Conservation (phyloP, 2,329 filamentous ascomycete genomes). For the Helotiales sp. region DNA sequence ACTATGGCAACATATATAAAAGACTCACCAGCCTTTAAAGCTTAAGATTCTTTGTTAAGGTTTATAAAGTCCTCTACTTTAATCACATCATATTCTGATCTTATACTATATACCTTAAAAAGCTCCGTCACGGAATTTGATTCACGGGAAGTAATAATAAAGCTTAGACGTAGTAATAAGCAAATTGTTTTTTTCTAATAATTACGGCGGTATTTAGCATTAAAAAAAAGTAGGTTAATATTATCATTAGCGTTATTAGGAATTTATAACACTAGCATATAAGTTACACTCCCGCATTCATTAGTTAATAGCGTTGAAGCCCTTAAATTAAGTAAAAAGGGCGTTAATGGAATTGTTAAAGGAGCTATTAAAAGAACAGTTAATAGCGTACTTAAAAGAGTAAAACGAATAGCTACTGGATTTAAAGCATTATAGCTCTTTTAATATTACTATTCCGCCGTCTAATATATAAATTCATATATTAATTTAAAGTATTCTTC, state of each 20-base stretch:
- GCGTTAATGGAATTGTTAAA: constrained; percentile 21
- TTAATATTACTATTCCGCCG: constrained; percentile 15
- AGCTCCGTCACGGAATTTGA: too few relatives aligned
- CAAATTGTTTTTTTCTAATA: too few relatives aligned
- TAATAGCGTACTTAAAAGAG: constrained; percentile 16
- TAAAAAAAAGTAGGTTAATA: constrained; percentile 22
- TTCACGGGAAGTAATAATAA: too few relatives aligned
- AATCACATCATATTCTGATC: too few relatives aligned
- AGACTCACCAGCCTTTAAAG: too few relatives aligned
- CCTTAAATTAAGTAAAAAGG: constrained; percentile 25
- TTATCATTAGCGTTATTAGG: too few relatives aligned
- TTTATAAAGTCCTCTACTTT: too few relatives aligned
- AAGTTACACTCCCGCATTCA: constrained; percentile 19
- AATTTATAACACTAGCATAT: constrained; percentile 22
- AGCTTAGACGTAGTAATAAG: too few relatives aligned
- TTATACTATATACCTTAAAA: too few relatives aligned
- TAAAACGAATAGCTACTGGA: constrained; percentile 6
- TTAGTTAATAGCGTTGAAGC: constrained; percentile 26
- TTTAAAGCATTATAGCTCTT: constrained; percentile 15
- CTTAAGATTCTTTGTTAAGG: too few relatives aligned
- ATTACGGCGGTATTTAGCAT: too few relatives aligned
- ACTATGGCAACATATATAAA: too few relatives aligned
- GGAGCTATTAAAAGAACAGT: constrained; percentile 25
- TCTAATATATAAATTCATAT: constrained; percentile 26
- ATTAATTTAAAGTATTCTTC: constrained; percentile 18